phyloP scores from a whole-genome alignment of 495 filamentous ascomycete species.

The Elaphomyces granulatus region DNA sequence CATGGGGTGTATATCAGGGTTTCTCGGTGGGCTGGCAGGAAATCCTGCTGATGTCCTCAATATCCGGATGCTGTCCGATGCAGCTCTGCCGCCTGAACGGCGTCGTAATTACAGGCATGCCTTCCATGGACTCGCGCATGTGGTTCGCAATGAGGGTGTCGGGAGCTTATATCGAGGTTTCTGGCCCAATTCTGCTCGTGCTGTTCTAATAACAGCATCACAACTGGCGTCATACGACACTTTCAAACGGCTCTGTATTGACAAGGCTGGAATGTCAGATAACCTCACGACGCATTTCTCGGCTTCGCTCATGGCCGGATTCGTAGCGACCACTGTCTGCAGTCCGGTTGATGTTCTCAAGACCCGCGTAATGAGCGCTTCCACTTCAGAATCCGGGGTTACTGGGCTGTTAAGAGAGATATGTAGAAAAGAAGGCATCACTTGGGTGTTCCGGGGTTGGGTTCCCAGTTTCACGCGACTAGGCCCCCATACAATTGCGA shows the following conservation, averaged over 20 bases:
- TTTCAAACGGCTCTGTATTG: constrained; percentile 68
- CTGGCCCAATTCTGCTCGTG: constrained; percentile 78
- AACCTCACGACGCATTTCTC: constrained; percentile 73
- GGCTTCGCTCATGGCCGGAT: constrained; percentile 72
- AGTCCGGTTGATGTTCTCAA: constrained; percentile 96
- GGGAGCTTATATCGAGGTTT: constrained; percentile 70
- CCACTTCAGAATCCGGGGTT: constrained; percentile 36
- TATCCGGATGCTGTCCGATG: constrained; percentile 96
- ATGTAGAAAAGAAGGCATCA: constrained; percentile 58
- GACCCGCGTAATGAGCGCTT: constrained; percentile 80
- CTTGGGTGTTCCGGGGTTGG: constrained; percentile 97
- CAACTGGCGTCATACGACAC: constrained; percentile 87
- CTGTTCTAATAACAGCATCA: constrained; percentile 83
- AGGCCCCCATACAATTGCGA: constrained; percentile 85
- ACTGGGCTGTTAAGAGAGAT: constrained; percentile 48
- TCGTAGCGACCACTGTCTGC: constrained; percentile 89
- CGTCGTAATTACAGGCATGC: constrained; percentile 84
- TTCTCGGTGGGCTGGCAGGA: constrained; percentile 78
- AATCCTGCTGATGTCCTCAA: constrained; percentile 95
- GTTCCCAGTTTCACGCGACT: constrained; percentile 90
- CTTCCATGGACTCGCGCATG: constrained; percentile 69
- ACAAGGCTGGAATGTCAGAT: constrained; percentile 55
- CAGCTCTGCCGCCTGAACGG: constrained; percentile 54
- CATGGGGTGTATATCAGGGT: constrained; percentile 70
- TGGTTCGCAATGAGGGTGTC: constrained; percentile 67